These are phyloP conservation scores for Chaetothyriales sp. DNA, from an alignment of 2,329 filamentous ascomycete genomes.

Conservation along the genomic window DNA sequence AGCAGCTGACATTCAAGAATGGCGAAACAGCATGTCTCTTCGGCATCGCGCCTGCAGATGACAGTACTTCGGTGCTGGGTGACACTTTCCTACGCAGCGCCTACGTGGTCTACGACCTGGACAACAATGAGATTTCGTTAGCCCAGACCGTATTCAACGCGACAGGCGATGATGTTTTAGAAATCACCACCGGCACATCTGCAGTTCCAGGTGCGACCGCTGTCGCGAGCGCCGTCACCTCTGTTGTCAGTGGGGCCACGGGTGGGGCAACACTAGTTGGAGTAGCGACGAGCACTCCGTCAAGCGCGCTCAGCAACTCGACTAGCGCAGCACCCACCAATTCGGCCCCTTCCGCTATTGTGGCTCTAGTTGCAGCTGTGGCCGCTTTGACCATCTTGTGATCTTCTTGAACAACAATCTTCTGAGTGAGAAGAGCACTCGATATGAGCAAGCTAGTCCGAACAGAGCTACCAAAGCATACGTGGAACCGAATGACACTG, in stretches of 20 bases:
- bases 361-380: constrained; percentile 4
- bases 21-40: constrained; percentile 29
- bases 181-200: constrained; percentile 37
- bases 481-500: no score
- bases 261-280: constrained; percentile 9
- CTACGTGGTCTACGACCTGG: constrained; percentile 50
- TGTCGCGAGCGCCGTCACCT: constrained; percentile 16
- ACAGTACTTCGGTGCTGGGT: constrained; percentile 39
- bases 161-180: constrained; percentile 35
- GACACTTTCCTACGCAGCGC: constrained; percentile 51
- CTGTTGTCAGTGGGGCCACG: constrained; percentile 9
- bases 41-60: constrained; percentile 38
- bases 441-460: not conserved
- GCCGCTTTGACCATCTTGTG: not conserved
- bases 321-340: constrained; percentile 2
- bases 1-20: constrained; percentile 24
- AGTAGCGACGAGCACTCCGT: constrained; percentile 7
- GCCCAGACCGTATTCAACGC: constrained; percentile 50
- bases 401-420: not conserved
- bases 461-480: no score
- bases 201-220: constrained; percentile 40
- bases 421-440: no score
- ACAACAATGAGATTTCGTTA: constrained; percentile 46
- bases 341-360: constrained; percentile 1
- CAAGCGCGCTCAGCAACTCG: not conserved